Evolutionary conservation across 163 green algal genomes (phyloP).

Genomic region (Chlamydomonas reinhardtii): DNA sequence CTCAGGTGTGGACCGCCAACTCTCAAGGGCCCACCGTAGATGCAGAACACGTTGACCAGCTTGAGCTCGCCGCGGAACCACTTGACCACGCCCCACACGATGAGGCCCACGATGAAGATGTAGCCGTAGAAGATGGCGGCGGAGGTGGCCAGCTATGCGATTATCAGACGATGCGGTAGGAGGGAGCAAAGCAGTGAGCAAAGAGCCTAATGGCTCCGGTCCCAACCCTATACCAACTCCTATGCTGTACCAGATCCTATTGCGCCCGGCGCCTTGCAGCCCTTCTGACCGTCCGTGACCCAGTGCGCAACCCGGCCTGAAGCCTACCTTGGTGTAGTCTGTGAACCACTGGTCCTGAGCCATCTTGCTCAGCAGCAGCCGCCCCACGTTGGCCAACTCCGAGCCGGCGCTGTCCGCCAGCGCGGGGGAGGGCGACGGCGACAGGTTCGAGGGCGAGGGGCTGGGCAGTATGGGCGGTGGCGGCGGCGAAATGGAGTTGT

Average conservation of each 20-base stretch:
- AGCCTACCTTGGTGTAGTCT: conserved; percentile 66
- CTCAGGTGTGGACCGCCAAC: too few species aligned
- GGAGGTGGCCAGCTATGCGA: conserved; percentile 68
- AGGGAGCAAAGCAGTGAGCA: conserved; percentile 48
- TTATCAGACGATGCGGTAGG: background rate
- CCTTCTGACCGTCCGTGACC: too few species aligned
- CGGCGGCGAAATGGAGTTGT: background rate
- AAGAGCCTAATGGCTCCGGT: too few species aligned
- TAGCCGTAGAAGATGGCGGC: conserved; percentile 95
- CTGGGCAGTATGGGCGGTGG: background rate
- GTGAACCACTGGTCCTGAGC: conserved; percentile 56
- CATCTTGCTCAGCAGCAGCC: background rate
- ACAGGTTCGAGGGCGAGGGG: background rate
- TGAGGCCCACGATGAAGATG: conserved; percentile 80
- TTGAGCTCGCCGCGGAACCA: conserved; percentile 59
- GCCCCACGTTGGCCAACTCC: background rate
- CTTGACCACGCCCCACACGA: conserved; percentile 72
- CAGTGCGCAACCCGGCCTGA: too few species aligned
- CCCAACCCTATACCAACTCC: too few species aligned
- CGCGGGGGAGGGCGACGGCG: background rate
- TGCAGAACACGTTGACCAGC: conserved; percentile 90
- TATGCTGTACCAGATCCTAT: too few species aligned
- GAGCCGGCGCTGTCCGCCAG: background rate
- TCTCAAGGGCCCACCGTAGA: conserved; percentile 77
- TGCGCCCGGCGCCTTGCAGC: too few species aligned